Conservation (phyloP, 2,329 filamentous ascomycete species). For the Sporothrix luriei region DNA sequence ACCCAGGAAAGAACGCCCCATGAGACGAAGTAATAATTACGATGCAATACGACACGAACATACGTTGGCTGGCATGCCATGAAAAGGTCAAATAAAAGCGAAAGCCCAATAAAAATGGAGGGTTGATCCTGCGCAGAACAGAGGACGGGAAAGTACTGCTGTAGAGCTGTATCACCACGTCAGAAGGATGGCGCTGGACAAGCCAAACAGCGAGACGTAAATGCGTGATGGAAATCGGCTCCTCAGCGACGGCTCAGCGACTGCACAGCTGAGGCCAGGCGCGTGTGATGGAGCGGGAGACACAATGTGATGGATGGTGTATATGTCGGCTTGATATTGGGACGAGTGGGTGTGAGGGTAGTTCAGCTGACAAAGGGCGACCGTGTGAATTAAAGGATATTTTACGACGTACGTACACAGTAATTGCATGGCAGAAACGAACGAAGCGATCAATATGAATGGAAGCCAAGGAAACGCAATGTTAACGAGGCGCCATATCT, state of each 20-base stretch:
- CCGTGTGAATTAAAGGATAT: neutral
- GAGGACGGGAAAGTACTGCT: too few relatives aligned
- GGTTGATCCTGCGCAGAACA: too few relatives aligned
- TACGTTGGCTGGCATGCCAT: too few relatives aligned
- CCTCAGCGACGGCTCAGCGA: constrained; percentile 5
- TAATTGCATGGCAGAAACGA: neutral
- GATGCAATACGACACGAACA: too few relatives aligned
- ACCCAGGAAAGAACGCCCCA: neutral
- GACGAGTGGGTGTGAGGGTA: neutral
- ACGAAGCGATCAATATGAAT: neutral
- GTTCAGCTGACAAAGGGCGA: neutral
- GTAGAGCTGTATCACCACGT: too few relatives aligned
- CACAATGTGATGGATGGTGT: neutral
- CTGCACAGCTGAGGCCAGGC: neutral
- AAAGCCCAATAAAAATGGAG: too few relatives aligned
- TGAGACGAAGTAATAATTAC: constrained; percentile 5
- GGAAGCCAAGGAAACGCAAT: neutral
- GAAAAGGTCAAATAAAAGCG: too few relatives aligned
- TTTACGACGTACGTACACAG: neutral
- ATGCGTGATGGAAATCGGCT: neutral
- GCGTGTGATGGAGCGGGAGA: neutral
- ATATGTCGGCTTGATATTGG: constrained; percentile 22
- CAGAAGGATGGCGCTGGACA: constrained; percentile 12
- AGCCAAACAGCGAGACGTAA: neutral
- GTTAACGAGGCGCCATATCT: neutral